These are phyloP conservation scores for Sordaria brevicollis DNA, from an alignment of 495 filamentous ascomycete species.

Conservation along the genomic window DNA sequence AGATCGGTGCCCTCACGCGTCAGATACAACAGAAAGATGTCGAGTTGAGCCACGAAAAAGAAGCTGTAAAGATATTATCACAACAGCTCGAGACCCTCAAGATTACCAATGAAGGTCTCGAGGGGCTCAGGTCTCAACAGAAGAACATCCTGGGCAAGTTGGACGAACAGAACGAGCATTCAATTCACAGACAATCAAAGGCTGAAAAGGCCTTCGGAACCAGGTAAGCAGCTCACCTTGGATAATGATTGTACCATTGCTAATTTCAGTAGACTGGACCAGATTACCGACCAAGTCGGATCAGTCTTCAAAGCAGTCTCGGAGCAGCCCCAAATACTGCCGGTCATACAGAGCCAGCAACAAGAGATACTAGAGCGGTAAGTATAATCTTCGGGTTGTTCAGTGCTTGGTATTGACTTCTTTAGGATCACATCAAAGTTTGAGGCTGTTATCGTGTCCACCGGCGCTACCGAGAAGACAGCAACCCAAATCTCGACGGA, in stretches of 20 bases:
- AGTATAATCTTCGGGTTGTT: neutral
- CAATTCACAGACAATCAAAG: conserved; percentile 4
- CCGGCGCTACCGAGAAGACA: neutral
- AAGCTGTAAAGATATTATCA: conserved; percentile 12
- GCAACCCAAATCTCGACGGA: conserved; percentile 4
- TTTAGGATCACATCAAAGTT: conserved; percentile 10
- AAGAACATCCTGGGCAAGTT: conserved; percentile 21
- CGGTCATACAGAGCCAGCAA: conserved; percentile 1
- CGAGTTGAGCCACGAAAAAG: conserved; percentile 19
- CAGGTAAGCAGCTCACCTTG: neutral
- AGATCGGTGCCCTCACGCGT: conserved; percentile 13
- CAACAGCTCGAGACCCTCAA: conserved; percentile 18
- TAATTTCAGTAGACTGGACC: conserved; percentile 3
- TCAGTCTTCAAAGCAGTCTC: neutral
- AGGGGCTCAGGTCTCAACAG: conserved; percentile 17
- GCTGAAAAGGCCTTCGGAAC: neutral
- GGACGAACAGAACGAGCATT: conserved; percentile 6
- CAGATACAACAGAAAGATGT: conserved; percentile 19
- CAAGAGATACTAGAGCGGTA: conserved; percentile 2
- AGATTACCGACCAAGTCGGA: conserved; percentile 5
- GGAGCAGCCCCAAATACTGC: conserved; percentile 3
- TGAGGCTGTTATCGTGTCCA: conserved; percentile 3
- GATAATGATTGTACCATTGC: neutral
- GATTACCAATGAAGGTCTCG: conserved; percentile 16
- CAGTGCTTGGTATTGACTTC: neutral